phyloP scores from a whole-genome alignment of 2,329 filamentous ascomycete genomes.

The Microcyclospora pomicola region DNA sequence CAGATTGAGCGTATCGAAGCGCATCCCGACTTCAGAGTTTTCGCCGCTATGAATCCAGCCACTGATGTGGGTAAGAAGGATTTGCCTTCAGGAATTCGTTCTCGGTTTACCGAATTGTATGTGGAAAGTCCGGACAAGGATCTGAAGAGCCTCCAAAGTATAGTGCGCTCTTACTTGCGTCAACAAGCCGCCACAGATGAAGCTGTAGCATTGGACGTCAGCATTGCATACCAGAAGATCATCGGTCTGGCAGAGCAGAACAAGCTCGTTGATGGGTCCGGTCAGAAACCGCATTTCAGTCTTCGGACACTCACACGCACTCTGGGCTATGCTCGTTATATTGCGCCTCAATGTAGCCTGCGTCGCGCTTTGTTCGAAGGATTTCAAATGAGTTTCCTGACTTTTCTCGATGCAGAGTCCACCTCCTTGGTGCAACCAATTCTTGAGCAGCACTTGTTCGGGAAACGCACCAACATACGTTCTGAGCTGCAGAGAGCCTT shows the following conservation, averaged over 20 bases:
- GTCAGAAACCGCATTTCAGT: conserved; percentile 94
- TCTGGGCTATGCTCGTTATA: conserved; percentile 73
- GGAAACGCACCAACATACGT: conserved; percentile 52
- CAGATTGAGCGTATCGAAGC: conserved; percentile 81
- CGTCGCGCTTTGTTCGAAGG: conserved; percentile 83
- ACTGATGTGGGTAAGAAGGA: conserved; percentile 96
- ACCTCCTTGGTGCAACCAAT: conserved; percentile 65
- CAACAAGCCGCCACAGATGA: conserved; percentile 54
- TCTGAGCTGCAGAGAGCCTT: conserved; percentile 67
- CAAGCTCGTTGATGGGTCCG: conserved; percentile 80
- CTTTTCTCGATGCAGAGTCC: conserved; percentile 69
- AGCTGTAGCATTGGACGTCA: conserved; percentile 65
- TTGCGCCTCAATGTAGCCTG: conserved; percentile 70
- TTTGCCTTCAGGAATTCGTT: conserved; percentile 73
- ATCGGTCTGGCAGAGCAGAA: conserved; percentile 71
- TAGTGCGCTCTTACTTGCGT: conserved; percentile 80
- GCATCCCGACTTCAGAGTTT: conserved; percentile 87
- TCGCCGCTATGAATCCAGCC: conserved; percentile 97
- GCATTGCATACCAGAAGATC: conserved; percentile 74
- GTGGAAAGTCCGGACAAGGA: conserved; percentile 82
- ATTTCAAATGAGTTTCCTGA: conserved; percentile 96
- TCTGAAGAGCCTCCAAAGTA: conserved; percentile 68
- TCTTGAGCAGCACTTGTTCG: conserved; percentile 67
- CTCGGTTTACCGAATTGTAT: conserved; percentile 90
- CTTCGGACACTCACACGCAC: conserved; percentile 85